Conservation (phyloP, 2,329 filamentous ascomycete species). For the Pestalotiopsis sp. region DNA sequence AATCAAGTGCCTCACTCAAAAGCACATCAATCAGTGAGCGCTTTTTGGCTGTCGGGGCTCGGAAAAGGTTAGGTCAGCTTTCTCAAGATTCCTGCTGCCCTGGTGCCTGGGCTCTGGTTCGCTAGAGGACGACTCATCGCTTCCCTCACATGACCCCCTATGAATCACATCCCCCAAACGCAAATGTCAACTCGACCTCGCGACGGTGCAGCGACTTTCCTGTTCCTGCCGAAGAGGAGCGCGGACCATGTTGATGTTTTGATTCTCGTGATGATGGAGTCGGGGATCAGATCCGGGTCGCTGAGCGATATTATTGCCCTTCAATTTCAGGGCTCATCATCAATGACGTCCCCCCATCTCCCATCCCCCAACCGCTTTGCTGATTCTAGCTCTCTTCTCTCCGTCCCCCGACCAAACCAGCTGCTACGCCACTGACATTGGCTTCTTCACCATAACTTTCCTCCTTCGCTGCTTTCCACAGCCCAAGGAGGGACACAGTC, state of each 20-base stretch:
- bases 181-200: background rate
- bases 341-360: too few species aligned
- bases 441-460: too few species aligned
- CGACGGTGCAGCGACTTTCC: background rate
- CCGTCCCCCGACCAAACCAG: too few species aligned
- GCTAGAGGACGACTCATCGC: constrained; percentile 2
- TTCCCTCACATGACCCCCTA: constrained; percentile 2
- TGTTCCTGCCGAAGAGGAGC: constrained; percentile 1
- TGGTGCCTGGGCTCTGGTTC: background rate
- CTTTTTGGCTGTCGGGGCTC: background rate
- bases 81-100: background rate
- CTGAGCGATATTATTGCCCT: background rate
- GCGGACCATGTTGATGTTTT: background rate
- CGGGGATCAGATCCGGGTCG: background rate
- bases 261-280: background rate
- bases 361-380: too few species aligned
- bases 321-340: too few species aligned
- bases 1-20: background rate
- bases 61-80: background rate
- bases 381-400: too few species aligned
- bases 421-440: too few species aligned
- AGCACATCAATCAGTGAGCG: background rate
- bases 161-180: background rate
- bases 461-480: too few species aligned
- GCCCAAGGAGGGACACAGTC: too few species aligned